Base-by-base conservation (phyloP, 2,329 filamentous ascomycete species). In the Fusarium sublunatum region DNA sequence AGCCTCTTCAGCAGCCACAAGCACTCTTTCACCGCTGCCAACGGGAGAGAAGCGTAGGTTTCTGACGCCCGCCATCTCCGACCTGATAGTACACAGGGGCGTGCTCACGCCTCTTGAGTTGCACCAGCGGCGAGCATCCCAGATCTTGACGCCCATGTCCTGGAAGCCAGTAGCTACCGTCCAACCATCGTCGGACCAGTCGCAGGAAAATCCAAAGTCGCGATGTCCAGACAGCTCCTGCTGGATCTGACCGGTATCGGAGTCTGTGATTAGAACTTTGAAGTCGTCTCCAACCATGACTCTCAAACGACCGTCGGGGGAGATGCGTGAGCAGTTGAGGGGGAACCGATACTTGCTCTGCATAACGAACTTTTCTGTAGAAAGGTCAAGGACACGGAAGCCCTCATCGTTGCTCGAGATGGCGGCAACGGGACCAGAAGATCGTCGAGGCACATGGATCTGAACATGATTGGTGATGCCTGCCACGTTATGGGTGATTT, bases 161-260 rank as follows among this genome's bases (percentile, higher is more conserved):
- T 94, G 91, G 60, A 89, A 89, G 22, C 88, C 91, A 0, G 91
- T 93, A 11, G 91, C 91, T 19, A 93, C 83, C 11, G 88, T 89
- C 78, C 88, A 87, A 29, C 90, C 91, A 71, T 93, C 88, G 49
- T 90, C 87, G 15, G 90, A 88, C 91, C 91, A 94, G 65, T 89
- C 91, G 69, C 89, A 92, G 2, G 91, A 87, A 69, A 93, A 94
- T 2, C 87, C 89, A 65, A 83, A 90, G 70, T 93, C 90, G 12
- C 80, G 80, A 70, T 92, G 90, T 3, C 88, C 88, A 5, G 78
- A 75, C 2, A 93, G 82, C 25, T 78, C 76, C 65, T 88, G 81
- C 61, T 84, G 81, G 52, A 79, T 79, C 57, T 82, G 77, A 12
- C 89, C 87, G 11, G 83, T 87, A 52, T 91, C 89, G 10, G 90